Conservation (phyloP, 2,329 filamentous ascomycete genomes). For the Hypoxylon rubiginosum region DNA sequence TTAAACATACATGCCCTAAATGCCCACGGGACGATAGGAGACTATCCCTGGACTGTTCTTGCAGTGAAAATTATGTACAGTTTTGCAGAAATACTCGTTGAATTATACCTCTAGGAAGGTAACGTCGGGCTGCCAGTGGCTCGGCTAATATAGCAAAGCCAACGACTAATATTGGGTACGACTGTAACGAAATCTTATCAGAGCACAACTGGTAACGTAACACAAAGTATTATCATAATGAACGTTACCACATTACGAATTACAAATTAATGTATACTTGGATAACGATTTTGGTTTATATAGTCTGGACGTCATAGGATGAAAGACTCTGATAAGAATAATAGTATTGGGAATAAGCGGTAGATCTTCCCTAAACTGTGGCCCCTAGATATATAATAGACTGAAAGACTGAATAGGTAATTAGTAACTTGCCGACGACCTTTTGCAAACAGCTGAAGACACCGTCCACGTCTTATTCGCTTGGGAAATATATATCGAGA, state of each 20-base stretch:
- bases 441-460: neutral
- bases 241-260: neutral
- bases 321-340: neutral
- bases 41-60: no score
- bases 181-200: conserved; percentile 7
- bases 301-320: neutral
- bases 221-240: conserved; percentile 20
- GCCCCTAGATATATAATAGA: neutral
- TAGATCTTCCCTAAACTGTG: neutral
- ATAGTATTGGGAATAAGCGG: neutral
- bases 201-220: conserved; percentile 13
- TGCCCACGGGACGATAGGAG: no score
- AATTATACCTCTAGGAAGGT: no score
- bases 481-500: neutral
- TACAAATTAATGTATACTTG: neutral
- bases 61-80: no score
- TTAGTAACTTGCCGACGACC: neutral
- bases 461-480: neutral
- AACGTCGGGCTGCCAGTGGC: no score
- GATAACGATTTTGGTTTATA: neutral
- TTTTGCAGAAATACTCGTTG: no score
- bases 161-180: conserved; percentile 6
- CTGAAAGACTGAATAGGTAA: neutral
- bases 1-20: no score
- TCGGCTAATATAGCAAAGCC: neutral